Conservation (phyloP, 352 stramenopile genomes). For the Globisporangium ultimum region DNA sequence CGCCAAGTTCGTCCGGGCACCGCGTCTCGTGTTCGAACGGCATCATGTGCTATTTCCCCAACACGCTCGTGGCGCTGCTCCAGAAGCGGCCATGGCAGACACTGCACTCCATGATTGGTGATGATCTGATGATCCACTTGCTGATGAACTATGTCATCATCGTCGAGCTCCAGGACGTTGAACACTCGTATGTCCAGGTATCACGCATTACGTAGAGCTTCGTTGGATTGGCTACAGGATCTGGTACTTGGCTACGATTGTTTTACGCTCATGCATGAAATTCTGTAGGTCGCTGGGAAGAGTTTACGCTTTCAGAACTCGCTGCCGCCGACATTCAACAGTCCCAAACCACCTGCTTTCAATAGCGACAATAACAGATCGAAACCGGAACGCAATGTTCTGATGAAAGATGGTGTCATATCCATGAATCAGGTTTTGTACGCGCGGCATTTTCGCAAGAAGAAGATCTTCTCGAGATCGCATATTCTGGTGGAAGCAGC, state of each 20-base stretch:
- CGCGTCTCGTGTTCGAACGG: slow-evolving; percentile 50
- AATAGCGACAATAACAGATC: neutral
- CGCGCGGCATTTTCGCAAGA: slow-evolving; percentile 32
- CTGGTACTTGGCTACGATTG: neutral
- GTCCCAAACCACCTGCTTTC: neutral
- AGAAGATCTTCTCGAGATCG: slow-evolving; percentile 30
- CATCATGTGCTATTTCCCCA: slow-evolving; percentile 72
- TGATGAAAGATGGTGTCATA: slow-evolving; percentile 7
- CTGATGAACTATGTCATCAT: slow-evolving; percentile 64
- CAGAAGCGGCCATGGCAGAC: slow-evolving; percentile 49
- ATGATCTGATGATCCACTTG: slow-evolving; percentile 65
- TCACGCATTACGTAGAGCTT: too few relatives aligned
- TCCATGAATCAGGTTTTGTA: slow-evolving; percentile 73
- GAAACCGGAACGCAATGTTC: neutral
- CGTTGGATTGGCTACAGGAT: too few relatives aligned
- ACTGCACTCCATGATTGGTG: slow-evolving; percentile 54
- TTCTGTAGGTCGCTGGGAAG: slow-evolving; percentile 39
- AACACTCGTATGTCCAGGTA: slow-evolving; percentile 59
- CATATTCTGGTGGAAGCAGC: slow-evolving; percentile 30
- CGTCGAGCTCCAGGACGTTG: slow-evolving; percentile 24
- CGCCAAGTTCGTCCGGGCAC: slow-evolving; percentile 39
- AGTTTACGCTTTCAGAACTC: slow-evolving; percentile 34
- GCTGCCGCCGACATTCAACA: neutral
- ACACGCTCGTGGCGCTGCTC: slow-evolving; percentile 59
- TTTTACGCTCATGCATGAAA: neutral